Base-by-base conservation (phyloP, 2,329 filamentous ascomycete genomes). In the Alternaria infectoria region DNA sequence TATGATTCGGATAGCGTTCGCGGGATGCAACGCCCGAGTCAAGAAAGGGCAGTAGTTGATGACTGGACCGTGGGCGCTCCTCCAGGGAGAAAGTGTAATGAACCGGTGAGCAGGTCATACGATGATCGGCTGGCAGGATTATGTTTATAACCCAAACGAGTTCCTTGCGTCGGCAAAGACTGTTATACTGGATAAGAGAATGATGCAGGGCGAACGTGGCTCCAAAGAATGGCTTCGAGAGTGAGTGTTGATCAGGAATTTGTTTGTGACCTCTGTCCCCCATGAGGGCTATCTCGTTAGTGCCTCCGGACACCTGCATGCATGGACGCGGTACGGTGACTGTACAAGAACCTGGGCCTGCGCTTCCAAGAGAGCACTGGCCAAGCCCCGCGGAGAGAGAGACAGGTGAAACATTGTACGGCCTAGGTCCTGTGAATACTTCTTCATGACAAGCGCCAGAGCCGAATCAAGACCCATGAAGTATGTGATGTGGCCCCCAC, bases 131-230 rank as follows among this genome's bases (percentile, higher is more conserved):
- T 63, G 23, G 60, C 57, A 60, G 36, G 49, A 43, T 51, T 59
- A 56, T 43, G 65, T 69, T 70, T 72, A 74, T 70, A 73, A 52
- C 50, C 59, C 17, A 61, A 64, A 64, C 25, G 43, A 62, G 57
- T 55, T 49, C 21, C n/a, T 44, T 52, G 47, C 51, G 45, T 54
- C 43, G 12, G 36, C 6, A 25, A 46, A 32, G 21, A 19, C 19
- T 57, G 21, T 46, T 32, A 21, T 28, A 51, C 25, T 28, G 30
- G 44, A 17, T 26, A 21, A 43, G 26, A 26, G 17, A 47, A 26
- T 19, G 23, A 40, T 54, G 58, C 36, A 40, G 9, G 36, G 36
- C 36, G 36, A 60, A 62, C 61, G 63, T 64, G 66, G 61, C 57
- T 54, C 55, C 47, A 62, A 65, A 52, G 32, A 54, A 12, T 52